Percentiles rank a stretch among this genome's conserved stretches.
Evolutionary conservation across 495 filamentous ascomycete species (phyloP).

Genomic region (Penicillium verhagenii): DNA sequence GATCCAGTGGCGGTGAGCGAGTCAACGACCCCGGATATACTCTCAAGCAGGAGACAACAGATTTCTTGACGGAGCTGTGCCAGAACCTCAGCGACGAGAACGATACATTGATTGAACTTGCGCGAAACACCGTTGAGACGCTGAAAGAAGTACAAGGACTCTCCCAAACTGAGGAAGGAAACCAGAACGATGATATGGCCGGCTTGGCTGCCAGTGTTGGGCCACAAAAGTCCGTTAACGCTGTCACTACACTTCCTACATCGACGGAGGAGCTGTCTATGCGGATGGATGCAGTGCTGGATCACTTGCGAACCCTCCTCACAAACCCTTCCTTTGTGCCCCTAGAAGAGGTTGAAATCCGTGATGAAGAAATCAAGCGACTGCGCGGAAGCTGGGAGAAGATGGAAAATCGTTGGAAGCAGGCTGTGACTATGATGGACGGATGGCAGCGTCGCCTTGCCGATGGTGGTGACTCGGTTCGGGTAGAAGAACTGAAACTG

Average conservation of each 20-base stretch:
- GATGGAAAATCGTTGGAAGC: slow-evolving; percentile 87
- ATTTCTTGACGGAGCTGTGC: slow-evolving; percentile 85
- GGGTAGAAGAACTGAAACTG: slow-evolving; percentile 78
- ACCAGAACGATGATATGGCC: slow-evolving; percentile 32
- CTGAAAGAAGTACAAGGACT: slow-evolving; percentile 80
- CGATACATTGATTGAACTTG: slow-evolving; percentile 71
- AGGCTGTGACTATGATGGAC: slow-evolving; percentile 87
- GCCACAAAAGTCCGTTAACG: slow-evolving; percentile 26
- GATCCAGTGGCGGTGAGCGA: slow-evolving; percentile 40
- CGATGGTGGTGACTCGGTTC: slow-evolving; percentile 73
- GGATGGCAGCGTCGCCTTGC: slow-evolving; percentile 85
- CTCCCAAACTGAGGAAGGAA: slow-evolving; percentile 45
- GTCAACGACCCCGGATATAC: slow-evolving; percentile 64
- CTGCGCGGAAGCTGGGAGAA: slow-evolving; percentile 83
- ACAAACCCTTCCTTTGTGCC: slow-evolving; percentile 96
- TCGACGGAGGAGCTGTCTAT: slow-evolving; percentile 70
- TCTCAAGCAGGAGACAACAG: slow-evolving; percentile 82
- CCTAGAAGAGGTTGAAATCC: slow-evolving; percentile 86
- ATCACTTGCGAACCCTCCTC: slow-evolving; percentile 75
- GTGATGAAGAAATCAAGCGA: slow-evolving; percentile 84
- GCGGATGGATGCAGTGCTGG: slow-evolving; percentile 72
- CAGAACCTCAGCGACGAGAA: slow-evolving; percentile 93
- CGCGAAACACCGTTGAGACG: slow-evolving; percentile 67
- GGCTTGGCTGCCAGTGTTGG: slow-evolving; percentile 38
- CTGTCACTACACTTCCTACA: slow-evolving; percentile 45